A percentile compares a stretch with the other conserved stretches of the same genome.
Conservation (phyloP, 1,284 basidiomycete species). For the Puccinia novopanici region DNA sequence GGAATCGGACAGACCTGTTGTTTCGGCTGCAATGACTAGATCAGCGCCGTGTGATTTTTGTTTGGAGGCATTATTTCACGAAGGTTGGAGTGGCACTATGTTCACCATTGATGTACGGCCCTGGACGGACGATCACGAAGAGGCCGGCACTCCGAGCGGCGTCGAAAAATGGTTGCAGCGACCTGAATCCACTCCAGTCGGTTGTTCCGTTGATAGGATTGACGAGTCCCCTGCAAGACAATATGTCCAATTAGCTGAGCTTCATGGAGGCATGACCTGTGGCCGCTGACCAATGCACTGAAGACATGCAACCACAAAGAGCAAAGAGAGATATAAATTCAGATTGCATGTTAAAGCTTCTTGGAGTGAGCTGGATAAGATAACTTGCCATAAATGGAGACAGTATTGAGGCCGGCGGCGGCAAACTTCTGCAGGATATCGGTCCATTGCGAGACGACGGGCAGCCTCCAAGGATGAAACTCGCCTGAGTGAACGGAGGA, state of each 20-base stretch:
- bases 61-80: too few relatives aligned
- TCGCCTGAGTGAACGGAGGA: conserved; percentile 60
- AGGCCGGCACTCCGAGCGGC: conserved; percentile 41
- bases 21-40: conserved; percentile 25
- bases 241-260: not conserved
- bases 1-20: conserved; percentile 33
- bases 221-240: conserved; percentile 35
- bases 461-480: conserved; percentile 79
- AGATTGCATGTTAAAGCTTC: not conserved
- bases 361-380: not conserved
- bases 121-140: conserved; percentile 46
- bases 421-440: conserved; percentile 79
- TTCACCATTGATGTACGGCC: conserved; percentile 46
- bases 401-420: conserved; percentile 72
- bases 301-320: not conserved
- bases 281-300: conserved; percentile 6
- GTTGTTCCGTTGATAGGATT: conserved; percentile 43
- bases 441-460: conserved; percentile 75
- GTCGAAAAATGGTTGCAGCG: conserved; percentile 46
- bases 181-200: conserved; percentile 44
- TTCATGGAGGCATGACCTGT: not conserved
- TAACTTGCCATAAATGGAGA: conserved; percentile 45
- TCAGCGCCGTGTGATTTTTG: not conserved
- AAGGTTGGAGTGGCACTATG: not conserved
- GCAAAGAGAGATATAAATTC: not conserved